These are phyloP conservation scores for Yarrowia divulgata DNA, from an alignment of 805 yeast species.

Conservation along the genomic window DNA sequence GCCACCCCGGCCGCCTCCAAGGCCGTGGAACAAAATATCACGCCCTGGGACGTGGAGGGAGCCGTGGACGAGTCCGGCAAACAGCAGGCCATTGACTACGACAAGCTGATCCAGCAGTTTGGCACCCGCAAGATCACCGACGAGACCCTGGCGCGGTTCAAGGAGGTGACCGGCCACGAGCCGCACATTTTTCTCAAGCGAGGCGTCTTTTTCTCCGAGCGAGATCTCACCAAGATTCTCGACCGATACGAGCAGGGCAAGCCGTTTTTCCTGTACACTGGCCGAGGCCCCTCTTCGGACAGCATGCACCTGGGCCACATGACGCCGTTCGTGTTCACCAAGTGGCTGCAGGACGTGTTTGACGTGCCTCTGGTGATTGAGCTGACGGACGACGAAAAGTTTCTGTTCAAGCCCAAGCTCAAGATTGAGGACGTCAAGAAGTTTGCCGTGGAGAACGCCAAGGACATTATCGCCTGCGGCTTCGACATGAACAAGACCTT, in stretches of 20 bases:
- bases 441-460: conserved; percentile 83
- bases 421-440: conserved; percentile 86
- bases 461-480: conserved; percentile 92
- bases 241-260: conserved; percentile 93
- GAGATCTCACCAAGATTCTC: conserved; percentile 69
- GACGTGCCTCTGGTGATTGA: conserved; percentile 95
- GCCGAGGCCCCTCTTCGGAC: conserved; percentile 95
- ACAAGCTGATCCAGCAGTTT: conserved; percentile 81
- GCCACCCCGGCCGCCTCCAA: conserved; percentile 15
- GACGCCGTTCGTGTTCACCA: conserved; percentile 93
- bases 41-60: conserved; percentile 99
- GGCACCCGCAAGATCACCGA: conserved; percentile 78
- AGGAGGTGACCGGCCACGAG: conserved; percentile 80
- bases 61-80: conserved; percentile 90
- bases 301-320: conserved; percentile 97
- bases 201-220: conserved; percentile 91
- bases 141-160: conserved; percentile 79
- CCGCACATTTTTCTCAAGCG: conserved; percentile 91
- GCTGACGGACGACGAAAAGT: conserved; percentile 95
- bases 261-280: conserved; percentile 94
- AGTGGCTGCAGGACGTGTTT: conserved; percentile 97
- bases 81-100: conserved; percentile 90
- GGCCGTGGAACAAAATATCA: conserved; percentile 60
- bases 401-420: conserved; percentile 88
- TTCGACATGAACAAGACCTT: conserved; percentile 95